Percentiles rank a stretch among this genome's conserved stretches.
phyloP scores from a whole-genome alignment of 345 rosid species.

The Hibiscus tridactylites region DNA sequence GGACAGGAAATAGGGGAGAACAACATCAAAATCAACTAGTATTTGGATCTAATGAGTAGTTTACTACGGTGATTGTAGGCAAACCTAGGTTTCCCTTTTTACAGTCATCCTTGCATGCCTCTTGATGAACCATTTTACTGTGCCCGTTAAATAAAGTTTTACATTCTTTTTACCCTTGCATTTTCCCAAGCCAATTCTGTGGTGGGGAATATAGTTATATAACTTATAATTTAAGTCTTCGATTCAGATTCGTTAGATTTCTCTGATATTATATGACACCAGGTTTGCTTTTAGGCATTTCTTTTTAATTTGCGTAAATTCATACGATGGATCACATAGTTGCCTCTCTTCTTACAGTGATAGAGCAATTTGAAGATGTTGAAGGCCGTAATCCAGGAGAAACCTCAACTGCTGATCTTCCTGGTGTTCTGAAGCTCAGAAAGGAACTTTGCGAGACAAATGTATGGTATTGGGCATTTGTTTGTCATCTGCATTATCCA shows the following conservation, averaged over 20 bases:
- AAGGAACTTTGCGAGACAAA: slow-evolving; percentile 65
- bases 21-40: background rate
- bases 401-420: slow-evolving; percentile 46
- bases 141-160: background rate
- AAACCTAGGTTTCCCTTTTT: background rate
- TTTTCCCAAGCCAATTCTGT: background rate
- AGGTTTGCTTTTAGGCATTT: too few relatives aligned
- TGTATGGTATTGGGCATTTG: slow-evolving; percentile 25
- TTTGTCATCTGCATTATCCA: background rate
- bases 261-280: too few relatives aligned
- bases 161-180: background rate
- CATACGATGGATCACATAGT: background rate
- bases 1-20: background rate
- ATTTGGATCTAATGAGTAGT: background rate
- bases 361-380: slow-evolving; percentile 67
- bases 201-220: background rate
- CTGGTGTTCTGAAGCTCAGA: slow-evolving; percentile 49
- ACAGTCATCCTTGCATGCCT: background rate
- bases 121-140: background rate
- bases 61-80: background rate
- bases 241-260: too few relatives aligned
- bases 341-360: slow-evolving; percentile 34
- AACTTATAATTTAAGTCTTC: too few relatives aligned
- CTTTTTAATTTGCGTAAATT: background rate
- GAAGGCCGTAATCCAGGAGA: slow-evolving; percentile 52